A percentile compares a stretch with the other conserved stretches of the same genome.
Conservation (phyloP, 2,329 filamentous ascomycete genomes). For the Monosporascus sp. region DNA sequence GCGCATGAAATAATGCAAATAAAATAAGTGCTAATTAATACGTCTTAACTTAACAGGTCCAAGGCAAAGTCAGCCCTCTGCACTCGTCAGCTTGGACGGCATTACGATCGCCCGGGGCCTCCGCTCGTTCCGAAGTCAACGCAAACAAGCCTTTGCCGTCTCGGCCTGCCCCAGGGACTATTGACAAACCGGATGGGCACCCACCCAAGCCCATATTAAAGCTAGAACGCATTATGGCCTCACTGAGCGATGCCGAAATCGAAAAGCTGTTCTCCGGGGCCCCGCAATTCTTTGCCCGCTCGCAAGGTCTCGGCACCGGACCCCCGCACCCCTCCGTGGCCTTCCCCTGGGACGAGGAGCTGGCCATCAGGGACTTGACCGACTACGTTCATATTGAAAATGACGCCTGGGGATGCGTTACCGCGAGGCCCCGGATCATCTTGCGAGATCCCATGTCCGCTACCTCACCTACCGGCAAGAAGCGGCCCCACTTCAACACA, state of each 20-base stretch:
- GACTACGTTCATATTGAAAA: constrained; percentile 62
- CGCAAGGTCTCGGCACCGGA: constrained; percentile 53
- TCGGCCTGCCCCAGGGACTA: constrained; percentile 39
- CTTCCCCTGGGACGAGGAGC: constrained; percentile 61
- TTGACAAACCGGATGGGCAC: constrained; percentile 34
- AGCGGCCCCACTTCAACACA: constrained; percentile 53
- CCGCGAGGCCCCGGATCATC: constrained; percentile 59
- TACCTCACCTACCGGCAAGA: constrained; percentile 36
- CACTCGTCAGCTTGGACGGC: constrained; percentile 16
- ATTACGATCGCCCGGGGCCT: constrained; percentile 16
- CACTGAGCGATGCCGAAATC: constrained; percentile 53
- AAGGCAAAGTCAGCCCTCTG: constrained; percentile 9
- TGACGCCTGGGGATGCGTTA: constrained; percentile 57
- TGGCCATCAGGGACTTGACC: constrained; percentile 57
- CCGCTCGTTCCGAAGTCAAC: constrained; percentile 33
- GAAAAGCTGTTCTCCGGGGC: constrained; percentile 72
- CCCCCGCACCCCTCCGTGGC: constrained; percentile 59
- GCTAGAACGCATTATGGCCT: constrained; percentile 54
- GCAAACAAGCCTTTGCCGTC: constrained; percentile 54
- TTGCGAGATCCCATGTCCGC: constrained; percentile 40
- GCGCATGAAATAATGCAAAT: neutral
- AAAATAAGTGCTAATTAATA: too few relatives aligned
- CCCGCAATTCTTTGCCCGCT: constrained; percentile 63
- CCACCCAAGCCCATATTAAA: constrained; percentile 42
- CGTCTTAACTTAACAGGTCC: neutral